Evolutionary conservation across 768 basidiomycete genomes (phyloP).

Genomic region (Hypsizygus marmoreus): DNA sequence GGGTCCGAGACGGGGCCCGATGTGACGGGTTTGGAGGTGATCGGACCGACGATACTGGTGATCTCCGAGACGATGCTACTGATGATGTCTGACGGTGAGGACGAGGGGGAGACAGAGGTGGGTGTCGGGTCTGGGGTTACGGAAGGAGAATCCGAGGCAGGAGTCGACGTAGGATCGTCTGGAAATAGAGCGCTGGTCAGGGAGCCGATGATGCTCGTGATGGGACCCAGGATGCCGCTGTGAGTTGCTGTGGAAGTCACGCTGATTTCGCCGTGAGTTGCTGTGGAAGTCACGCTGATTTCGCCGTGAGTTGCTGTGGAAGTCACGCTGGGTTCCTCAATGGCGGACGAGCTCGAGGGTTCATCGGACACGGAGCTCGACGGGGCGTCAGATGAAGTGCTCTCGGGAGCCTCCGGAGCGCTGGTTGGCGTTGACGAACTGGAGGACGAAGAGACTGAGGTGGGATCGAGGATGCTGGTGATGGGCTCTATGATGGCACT

Average conservation of each 20-base stretch:
- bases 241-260: not conserved
- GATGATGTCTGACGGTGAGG: too few species aligned
- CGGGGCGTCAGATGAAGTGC: not conserved
- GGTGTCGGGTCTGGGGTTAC: not conserved
- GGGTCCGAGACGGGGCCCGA: not conserved
- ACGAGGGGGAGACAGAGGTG: slow-evolving; percentile 1
- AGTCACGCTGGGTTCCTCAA: too few species aligned
- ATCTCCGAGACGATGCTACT: too few species aligned
- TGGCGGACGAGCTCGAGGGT: not conserved
- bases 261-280: not conserved
- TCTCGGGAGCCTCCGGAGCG: slow-evolving; percentile 5
- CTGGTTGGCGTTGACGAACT: slow-evolving; percentile 11
- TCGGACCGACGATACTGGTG: too few species aligned
- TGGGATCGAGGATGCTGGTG: not conserved
- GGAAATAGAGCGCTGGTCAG: slow-evolving; percentile 11
- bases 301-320: not conserved
- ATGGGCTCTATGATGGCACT: too few species aligned
- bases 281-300: slow-evolving; percentile 1
- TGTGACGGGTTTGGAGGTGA: not conserved
- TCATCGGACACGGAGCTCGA: too few species aligned
- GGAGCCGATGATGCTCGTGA: slow-evolving; percentile 4
- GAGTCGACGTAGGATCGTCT: slow-evolving; percentile 7
- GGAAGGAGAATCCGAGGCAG: not conserved
- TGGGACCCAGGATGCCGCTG: slow-evolving; percentile 7
- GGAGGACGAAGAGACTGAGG: not conserved